Percentiles rank a stretch among this genome's conserved stretches.
Conservation (phyloP, 805 yeast species). For the Starmerella kuoi region DNA sequence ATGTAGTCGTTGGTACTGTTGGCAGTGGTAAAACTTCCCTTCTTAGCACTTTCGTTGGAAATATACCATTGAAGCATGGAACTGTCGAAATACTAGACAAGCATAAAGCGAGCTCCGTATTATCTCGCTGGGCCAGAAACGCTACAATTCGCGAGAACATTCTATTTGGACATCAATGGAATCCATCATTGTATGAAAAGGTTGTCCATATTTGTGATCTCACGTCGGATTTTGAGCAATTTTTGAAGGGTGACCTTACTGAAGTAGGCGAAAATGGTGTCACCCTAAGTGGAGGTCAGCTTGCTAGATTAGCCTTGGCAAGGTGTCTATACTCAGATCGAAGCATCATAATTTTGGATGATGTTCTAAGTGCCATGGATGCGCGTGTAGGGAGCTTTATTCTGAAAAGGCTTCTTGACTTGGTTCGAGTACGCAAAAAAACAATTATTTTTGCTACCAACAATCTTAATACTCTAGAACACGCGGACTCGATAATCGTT, state of each 20-base stretch:
- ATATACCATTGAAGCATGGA: slow-evolving; percentile 49
- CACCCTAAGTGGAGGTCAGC: slow-evolving; percentile 79
- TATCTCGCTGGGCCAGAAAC: slow-evolving; percentile 10
- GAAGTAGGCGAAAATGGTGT: slow-evolving; percentile 85
- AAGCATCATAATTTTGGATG: slow-evolving; percentile 60
- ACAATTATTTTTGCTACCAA: slow-evolving; percentile 76
- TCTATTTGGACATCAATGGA: slow-evolving; percentile 22
- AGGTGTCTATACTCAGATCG: slow-evolving; percentile 59
- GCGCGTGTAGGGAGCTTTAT: slow-evolving; percentile 73
- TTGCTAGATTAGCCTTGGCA: slow-evolving; percentile 70
- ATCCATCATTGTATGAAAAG: slow-evolving; percentile 4
- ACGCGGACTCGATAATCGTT: slow-evolving; percentile 58
- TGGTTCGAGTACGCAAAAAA: slow-evolving; percentile 41
- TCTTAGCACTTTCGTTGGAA: slow-evolving; percentile 57
- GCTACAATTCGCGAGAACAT: slow-evolving; percentile 11
- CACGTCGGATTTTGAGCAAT: slow-evolving; percentile 11
- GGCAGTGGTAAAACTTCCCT: slow-evolving; percentile 74
- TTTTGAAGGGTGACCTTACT: slow-evolving; percentile 15
- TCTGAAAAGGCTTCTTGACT: slow-evolving; percentile 46
- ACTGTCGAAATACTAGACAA: slow-evolving; percentile 39
- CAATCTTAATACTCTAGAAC: slow-evolving; percentile 54
- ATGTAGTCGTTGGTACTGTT: slow-evolving; percentile 64
- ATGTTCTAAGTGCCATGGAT: slow-evolving; percentile 80
- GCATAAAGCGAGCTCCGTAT: slow-evolving; percentile 23
- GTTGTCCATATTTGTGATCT: slow-evolving; percentile 11